phyloP scores from a whole-genome alignment of 495 filamentous ascomycete genomes.

The Tuber brumale region DNA sequence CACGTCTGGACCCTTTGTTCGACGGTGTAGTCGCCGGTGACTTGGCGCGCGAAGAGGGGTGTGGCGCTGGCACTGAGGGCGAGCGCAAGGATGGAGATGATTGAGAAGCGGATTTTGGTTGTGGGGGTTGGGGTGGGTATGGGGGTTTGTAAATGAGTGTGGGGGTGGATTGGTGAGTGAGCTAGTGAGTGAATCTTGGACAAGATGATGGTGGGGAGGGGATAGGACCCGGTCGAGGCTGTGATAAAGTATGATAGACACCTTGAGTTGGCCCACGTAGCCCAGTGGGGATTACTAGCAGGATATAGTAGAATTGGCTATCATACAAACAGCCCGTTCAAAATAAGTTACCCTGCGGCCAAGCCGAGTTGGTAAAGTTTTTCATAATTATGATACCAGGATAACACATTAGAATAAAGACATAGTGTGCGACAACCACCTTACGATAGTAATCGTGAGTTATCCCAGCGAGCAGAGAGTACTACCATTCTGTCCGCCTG shows the following conservation, averaged over 20 bases:
- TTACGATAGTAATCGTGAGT: not conserved
- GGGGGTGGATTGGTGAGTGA: not conserved
- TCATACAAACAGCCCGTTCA: not conserved
- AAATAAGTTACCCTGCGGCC: no score
- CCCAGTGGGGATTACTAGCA: not conserved
- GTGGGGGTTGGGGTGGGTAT: no score
- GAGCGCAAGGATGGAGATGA: slow-evolving; percentile 20
- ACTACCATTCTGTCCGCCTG: not conserved
- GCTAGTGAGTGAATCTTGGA: not conserved
- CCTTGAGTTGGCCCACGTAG: not conserved
- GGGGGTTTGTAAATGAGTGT: not conserved
- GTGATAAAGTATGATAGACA: not conserved
- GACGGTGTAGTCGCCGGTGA: slow-evolving; percentile 22
- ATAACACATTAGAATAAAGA: no score
- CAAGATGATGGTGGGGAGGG: not conserved
- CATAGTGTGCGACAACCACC: not conserved
- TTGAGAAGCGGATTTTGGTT: slow-evolving; percentile 20
- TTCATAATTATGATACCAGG: no score
- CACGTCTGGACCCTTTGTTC: slow-evolving; percentile 15
- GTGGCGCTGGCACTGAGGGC: slow-evolving; percentile 16
- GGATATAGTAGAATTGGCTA: not conserved
- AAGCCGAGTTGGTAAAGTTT: not conserved
- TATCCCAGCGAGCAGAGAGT: not conserved
- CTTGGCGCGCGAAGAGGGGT: slow-evolving; percentile 18
- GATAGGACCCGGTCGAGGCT: no score